Evolutionary conservation across 768 basidiomycete species (phyloP), one percentile per base, ranked within the genome.

Genomic region (Mycena epipterygia): DNA sequence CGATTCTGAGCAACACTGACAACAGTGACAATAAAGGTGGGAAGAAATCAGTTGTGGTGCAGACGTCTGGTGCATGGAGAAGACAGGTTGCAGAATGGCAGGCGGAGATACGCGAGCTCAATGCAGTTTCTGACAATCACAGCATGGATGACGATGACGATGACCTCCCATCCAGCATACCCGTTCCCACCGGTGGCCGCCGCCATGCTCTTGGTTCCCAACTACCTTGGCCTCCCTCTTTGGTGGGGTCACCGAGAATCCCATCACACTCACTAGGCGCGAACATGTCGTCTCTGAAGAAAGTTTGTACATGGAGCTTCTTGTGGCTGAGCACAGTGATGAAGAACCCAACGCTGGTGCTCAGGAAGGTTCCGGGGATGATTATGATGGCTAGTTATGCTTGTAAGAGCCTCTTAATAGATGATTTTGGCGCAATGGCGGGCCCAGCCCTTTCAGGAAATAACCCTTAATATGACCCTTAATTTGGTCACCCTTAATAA

Each of bases 401-500:
- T 3, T 49, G 46, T 63, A 63, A 16, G 16, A 25, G 25, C 14
- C 21, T 52, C 37, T 51, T 63, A 13, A 5, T 27, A 19, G n/a
- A 17, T 30, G 14, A 39, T 63, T 51, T 39, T 27, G 33, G 46
- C 39, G 61, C 35, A 33, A 23, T 33, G 25, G 33, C 48, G 14
- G 46, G 33, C 14, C 33, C 3, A 33, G 27, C 61, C 35, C 9
- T 63, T 63, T 63, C 27, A 12, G 60, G 55, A 56, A 56, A 37
- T 56, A 56, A 56, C 60, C 60, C 60, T 61, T 61, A 61, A 63
- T 51, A 33, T 51, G 61, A 63, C 61, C 61, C 61, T 63, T 63
- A 63, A 52, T 32, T 63, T 48, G 39, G 23, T 1, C 3, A 19
- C 59, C 59, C 59, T 61, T 61, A 49, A 48, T 61, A 61, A 61